Conservation (phyloP, 345 rosid genomes). For the Eucalyptus virginea region DNA sequence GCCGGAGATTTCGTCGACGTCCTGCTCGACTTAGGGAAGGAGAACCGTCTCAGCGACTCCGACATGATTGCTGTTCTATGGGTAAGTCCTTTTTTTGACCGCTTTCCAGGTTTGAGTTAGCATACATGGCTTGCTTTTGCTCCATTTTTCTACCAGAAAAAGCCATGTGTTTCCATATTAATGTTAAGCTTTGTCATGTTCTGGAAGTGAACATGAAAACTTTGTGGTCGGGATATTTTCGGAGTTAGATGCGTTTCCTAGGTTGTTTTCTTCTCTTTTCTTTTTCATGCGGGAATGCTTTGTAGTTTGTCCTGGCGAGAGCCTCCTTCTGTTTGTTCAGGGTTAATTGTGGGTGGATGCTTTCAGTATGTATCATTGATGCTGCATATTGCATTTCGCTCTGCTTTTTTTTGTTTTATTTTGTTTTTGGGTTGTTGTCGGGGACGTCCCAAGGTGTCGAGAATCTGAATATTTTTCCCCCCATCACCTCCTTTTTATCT, state of each 20-base stretch:
- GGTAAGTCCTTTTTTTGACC: constrained; percentile 18
- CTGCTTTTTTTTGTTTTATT: neutral
- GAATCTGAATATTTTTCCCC: constrained; percentile 3
- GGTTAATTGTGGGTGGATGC: neutral
- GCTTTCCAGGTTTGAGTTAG: neutral
- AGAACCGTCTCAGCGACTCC: constrained; percentile 37
- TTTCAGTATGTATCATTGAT: neutral
- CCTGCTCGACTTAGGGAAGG: constrained; percentile 52
- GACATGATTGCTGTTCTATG: constrained; percentile 85
- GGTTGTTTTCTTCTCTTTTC: neutral
- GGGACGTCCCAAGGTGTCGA: neutral
- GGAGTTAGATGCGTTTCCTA: neutral
- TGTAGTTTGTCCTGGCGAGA: neutral
- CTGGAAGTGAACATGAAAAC: neutral
- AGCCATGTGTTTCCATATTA: neutral
- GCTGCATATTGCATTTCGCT: neutral
- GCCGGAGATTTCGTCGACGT: constrained; percentile 65
- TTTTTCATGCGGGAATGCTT: neutral
- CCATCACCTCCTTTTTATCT: neutral
- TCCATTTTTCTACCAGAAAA: neutral
- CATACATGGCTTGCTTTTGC: neutral
- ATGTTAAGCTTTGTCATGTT: neutral
- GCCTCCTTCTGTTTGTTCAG: neutral
- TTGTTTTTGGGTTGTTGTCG: neutral
- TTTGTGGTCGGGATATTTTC: neutral